Evolutionary conservation across 495 filamentous ascomycete species (phyloP), one percentile per base, ranked within the genome.

Genomic region (Talaromyces wortmannii): DNA sequence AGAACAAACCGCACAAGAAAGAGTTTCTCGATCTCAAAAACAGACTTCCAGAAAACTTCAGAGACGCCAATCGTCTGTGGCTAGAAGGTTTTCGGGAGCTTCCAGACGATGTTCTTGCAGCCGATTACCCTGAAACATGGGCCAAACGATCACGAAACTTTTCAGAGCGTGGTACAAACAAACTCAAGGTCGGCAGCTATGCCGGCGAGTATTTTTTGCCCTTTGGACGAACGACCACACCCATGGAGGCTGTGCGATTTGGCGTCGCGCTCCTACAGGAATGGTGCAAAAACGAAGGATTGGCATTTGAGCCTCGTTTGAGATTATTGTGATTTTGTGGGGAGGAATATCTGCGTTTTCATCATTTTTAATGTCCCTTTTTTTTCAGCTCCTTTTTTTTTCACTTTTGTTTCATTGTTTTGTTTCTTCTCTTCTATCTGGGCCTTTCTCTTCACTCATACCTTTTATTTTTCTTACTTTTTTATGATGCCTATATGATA

Each of bases 51-150:
- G 73, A 78, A 33, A 69, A 53, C 57, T 68, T 68, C 48, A 72
- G 65, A 46, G 69, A 74, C 55, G 71, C 75, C 15, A 69, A 72
- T 45, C 67, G 56, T 31, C 57, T 77, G 15, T 81, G 78, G 78
- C 57, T 67, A 29, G 72, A 74, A 50, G 77, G 75, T n/a, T 65
- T 63, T 12, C 67, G 68, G 11, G 61, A 64, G 5, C 67, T 81
- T 13, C 67, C 69, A n/a, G 70, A 77, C 43, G 73, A 75, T 46
- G 58, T 74, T 13, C 63, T 81, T 15, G 52, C 59, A 17, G 59
- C 62, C 29, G 69, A 75, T 40, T 81, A 78, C 48, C 78, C 77
- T 6, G 55, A 51, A 7, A 79, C 75, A 12, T 81, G 78, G 78
- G 68, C 70, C 23, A 66, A 60, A 10, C 66, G 70, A 16, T 70